A percentile compares a stretch with the other conserved stretches of the same genome.
These are phyloP conservation scores for Globisporangium parvum DNA, from an alignment of 352 stramenopile species.

Conservation along the genomic window DNA sequence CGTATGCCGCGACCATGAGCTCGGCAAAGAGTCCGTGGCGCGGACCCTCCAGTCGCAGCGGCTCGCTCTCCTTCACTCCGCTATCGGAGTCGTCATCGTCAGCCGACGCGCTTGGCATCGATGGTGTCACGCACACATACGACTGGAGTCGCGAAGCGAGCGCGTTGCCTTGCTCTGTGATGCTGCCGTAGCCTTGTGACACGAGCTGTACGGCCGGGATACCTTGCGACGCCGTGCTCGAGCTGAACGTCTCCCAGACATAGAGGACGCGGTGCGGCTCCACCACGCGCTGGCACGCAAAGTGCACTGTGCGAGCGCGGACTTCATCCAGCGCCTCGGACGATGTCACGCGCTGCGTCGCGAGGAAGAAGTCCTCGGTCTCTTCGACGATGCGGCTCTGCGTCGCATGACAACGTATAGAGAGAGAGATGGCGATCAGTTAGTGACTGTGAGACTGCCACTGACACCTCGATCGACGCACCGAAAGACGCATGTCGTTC, in stretches of 20 bases:
- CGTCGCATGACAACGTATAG: background rate
- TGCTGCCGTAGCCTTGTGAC: background rate
- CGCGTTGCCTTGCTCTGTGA: background rate
- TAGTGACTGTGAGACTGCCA: background rate
- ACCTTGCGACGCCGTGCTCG: background rate
- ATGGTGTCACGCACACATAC: constrained; percentile 1
- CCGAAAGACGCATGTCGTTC: background rate
- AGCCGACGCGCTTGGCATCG: background rate
- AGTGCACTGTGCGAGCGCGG: background rate
- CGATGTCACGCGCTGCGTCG: constrained; percentile 1
- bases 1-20: constrained; percentile 3
- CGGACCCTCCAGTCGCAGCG: too few relatives aligned
- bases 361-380: constrained; percentile 5
- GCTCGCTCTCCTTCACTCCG: background rate
- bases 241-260: constrained; percentile 5
- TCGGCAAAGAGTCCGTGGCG: background rate
- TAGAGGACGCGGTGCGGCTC: background rate
- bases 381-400: constrained; percentile 4
- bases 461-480: background rate
- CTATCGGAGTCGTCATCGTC: background rate
- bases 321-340: background rate
- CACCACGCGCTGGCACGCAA: constrained; percentile 1
- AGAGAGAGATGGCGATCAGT: background rate
- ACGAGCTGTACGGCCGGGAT: background rate
- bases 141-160: constrained; percentile 4